Conservation (phyloP, 202 grass and related monocot species). For the Eragrostis tef region DNA sequence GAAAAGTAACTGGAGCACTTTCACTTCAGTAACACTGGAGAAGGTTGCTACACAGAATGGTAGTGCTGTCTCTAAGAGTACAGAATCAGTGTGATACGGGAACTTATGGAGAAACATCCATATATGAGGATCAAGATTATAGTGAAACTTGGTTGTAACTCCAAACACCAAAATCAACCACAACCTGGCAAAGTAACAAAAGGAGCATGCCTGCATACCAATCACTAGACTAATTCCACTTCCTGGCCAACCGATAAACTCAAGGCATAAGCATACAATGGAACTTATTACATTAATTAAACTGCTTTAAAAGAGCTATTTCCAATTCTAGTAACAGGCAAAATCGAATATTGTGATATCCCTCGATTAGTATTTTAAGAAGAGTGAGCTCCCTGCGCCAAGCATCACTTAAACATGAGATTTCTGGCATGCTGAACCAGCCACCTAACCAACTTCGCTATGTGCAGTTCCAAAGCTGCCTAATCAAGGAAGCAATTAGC, state of each 20-base stretch:
- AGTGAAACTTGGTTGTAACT: background rate
- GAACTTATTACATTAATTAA: background rate
- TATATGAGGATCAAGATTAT: background rate
- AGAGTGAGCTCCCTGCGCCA: background rate
- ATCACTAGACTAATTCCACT: background rate
- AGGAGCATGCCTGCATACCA: background rate
- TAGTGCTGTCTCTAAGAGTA: background rate
- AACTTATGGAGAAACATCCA: background rate
- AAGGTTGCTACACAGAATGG: background rate
- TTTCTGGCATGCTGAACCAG: too few relatives aligned
- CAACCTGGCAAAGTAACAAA: background rate
- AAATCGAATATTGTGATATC: background rate
- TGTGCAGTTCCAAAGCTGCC: background rate
- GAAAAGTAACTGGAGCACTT: background rate
- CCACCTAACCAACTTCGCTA: background rate
- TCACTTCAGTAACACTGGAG: background rate
- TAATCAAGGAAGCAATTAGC: background rate
- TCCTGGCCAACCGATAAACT: background rate
- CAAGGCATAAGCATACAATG: background rate
- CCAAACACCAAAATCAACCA: background rate
- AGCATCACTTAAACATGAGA: background rate
- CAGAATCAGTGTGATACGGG: background rate
- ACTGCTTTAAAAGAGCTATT: background rate
- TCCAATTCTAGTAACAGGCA: background rate
- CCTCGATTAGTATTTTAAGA: background rate